phyloP scores from a whole-genome alignment of 1,284 basidiomycete species.

The Naganishia cerealis region DNA sequence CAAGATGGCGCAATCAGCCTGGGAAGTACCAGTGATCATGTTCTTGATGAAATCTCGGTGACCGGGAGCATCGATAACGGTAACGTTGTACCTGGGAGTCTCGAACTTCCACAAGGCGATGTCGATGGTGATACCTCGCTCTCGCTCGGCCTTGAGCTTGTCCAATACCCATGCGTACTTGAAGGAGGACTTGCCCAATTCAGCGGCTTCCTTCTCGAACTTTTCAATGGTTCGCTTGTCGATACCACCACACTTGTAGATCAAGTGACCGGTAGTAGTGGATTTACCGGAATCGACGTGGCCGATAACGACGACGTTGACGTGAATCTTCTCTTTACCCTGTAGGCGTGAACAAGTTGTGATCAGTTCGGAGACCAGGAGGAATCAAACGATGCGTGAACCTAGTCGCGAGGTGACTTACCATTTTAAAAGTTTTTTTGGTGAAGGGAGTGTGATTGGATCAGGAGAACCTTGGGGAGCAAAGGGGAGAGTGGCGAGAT shows the following conservation, averaged over 20 bases:
- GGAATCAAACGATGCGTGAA: not conserved
- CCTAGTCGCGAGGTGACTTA: not conserved
- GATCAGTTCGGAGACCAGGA: slow-evolving; percentile 35
- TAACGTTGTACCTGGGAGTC: slow-evolving; percentile 87
- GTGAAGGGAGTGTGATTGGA: slow-evolving; percentile 20
- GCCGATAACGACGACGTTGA: slow-evolving; percentile 75
- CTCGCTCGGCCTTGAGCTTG: slow-evolving; percentile 99
- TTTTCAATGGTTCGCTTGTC: slow-evolving; percentile 99
- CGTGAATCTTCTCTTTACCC: slow-evolving; percentile 47
- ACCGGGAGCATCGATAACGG: slow-evolving; percentile 89
- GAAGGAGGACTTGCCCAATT: slow-evolving; percentile 98
- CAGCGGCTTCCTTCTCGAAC: slow-evolving; percentile 99
- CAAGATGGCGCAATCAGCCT: slow-evolving; percentile 99
- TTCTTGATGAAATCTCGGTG: slow-evolving; percentile 99
- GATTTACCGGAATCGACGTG: slow-evolving; percentile 85
- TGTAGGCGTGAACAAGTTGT: slow-evolving; percentile 33
- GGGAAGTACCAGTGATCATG: slow-evolving; percentile 99
- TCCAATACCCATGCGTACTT: slow-evolving; percentile 99
- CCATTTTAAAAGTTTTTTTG: slow-evolving; percentile 27
- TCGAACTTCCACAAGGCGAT: slow-evolving; percentile 98
- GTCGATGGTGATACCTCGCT: slow-evolving; percentile 99
- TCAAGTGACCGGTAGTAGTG: slow-evolving; percentile 99
- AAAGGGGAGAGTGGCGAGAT: not conserved
- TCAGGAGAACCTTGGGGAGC: slow-evolving; percentile 2
- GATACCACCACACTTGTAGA: slow-evolving; percentile 99